Evolutionary conservation across 306 rosid genomes (phyloP), one percentile per base, ranked within the genome.

Genomic region (Trifolium repens): DNA sequence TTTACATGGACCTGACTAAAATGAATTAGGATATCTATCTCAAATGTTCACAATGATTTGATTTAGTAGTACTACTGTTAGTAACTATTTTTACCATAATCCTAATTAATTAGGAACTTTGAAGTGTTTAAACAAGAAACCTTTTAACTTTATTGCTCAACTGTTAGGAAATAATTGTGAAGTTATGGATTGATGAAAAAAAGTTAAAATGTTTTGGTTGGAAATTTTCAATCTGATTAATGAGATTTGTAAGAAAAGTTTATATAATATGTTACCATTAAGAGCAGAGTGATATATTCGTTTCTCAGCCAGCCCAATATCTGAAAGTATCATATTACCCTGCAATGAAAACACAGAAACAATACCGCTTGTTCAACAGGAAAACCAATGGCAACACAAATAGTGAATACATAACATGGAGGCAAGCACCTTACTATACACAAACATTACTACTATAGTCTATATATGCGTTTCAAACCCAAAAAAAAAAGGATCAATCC

Each of bases 301-400:
- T 89, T 94, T 94, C 86, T 94, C 98, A 30, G 93, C 80, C 27
- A 94, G 88, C 71, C 97, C 97, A 64, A 88, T 76, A 78, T 94
- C 94, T 32, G 97, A 85, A 49, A 82, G 83, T 63, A 42, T 73
- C 89, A 94, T 79, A 82, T 87, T 78, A 42, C 98, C 96, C 98
- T 94, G 88, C 87, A 69, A 42, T n/a, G 66, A 72, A 73, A 78
- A 68, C 67, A 79, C 34, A 13, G 57, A 67, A 32, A 59, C 73
- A 67, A 61, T 30, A 58, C 42, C 63, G 44, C 77, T 46, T 49
- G 30, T 57, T 58, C 52, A 24, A 69, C n/a, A 69, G 69, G 49
- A 11, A 67, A 59, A 64, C 72, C 69, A 63, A 57, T 17, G 67
- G 80, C 57, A 24, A 9, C 53, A 63, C 40, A 75, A 75, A 47